Percentiles rank a stretch among this genome's conserved stretches.
These are phyloP conservation scores for Skeletonema grethae DNA, from an alignment of 108 stramenopile genomes.

Conservation along the genomic window DNA sequence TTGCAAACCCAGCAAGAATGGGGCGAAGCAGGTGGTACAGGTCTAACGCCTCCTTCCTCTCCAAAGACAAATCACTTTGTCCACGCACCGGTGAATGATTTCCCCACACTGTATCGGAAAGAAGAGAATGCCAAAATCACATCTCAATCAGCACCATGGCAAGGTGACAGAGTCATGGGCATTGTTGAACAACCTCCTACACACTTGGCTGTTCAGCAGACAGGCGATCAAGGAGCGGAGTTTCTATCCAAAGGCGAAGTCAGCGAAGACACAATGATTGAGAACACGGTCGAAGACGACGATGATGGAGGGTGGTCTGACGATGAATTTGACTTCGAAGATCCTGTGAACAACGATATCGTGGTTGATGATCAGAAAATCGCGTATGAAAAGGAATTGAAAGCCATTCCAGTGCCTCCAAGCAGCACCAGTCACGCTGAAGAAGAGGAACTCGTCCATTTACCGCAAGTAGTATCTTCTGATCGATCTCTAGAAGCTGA, in stretches of 20 bases:
- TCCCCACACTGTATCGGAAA: constrained; percentile 16
- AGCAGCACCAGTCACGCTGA: background rate
- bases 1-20: background rate
- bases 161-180: background rate
- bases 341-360: constrained; percentile 9
- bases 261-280: background rate
- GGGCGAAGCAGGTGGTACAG: constrained; percentile 29
- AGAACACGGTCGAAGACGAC: background rate
- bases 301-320: constrained; percentile 51
- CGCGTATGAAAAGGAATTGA: background rate
- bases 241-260: background rate
- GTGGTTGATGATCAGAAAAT: background rate
- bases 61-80: background rate
- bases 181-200: background rate
- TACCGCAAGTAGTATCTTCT: background rate
- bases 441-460: background rate
- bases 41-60: constrained; percentile 33
- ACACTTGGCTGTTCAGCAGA: background rate
- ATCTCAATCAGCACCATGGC: background rate
- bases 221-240: background rate
- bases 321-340: constrained; percentile 43
- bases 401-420: background rate
- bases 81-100: background rate
- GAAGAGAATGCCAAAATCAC: constrained; percentile 17
- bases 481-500: background rate